Base-by-base conservation (phyloP, 345 rosid species). In the Populus nigra region DNA sequence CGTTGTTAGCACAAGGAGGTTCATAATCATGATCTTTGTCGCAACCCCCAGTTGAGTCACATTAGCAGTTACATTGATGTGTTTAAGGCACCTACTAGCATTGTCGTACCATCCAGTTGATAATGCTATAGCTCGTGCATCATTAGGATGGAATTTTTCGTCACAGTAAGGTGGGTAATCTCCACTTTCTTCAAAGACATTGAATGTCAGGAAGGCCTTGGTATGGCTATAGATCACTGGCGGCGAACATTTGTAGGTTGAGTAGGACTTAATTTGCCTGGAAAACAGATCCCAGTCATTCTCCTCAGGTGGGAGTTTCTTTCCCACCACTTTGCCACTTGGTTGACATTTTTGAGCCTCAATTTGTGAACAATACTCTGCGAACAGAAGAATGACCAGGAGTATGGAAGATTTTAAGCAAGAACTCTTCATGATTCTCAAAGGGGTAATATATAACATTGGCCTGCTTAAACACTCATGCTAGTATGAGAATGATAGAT, bases 31-130 rank as follows among this genome's bases (percentile, higher is more conserved):
- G 84, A 13, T 39, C 50, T 5, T 49, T 12, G 41, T 79, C 78
- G 45, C 88, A 85, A 0, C 84, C 85, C n/a, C 11, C 49, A 8
- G 78, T 81, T 0, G 81, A 85, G 77, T 81, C 85, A 65, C 85
- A 81, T 53, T 62, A 10, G 53, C 76, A 2, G 33, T 36, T 1
- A 62, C 63, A 20, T 31, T 73, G 4, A 73, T 62, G 68, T 61
- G n/a, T 10, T 62, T 36, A 22, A 73, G 16, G 36, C 76, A 73
- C 69, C 69, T 62, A 20, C 15, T 17, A 36, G 13, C 41, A 11
- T 61, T 39, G 22, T 62, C 38, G 68, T 57, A 73, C 76, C 76
- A 59, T 5, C 76, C 76, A 3, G 76, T 73, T 17, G 67, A 73
- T 36, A 59, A 33, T 8, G 76, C 76, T 7, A 73, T 49, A 20